Evolutionary conservation across 2,329 filamentous ascomycete genomes (phyloP).

Genomic region (Neofusicoccum parvum): DNA sequence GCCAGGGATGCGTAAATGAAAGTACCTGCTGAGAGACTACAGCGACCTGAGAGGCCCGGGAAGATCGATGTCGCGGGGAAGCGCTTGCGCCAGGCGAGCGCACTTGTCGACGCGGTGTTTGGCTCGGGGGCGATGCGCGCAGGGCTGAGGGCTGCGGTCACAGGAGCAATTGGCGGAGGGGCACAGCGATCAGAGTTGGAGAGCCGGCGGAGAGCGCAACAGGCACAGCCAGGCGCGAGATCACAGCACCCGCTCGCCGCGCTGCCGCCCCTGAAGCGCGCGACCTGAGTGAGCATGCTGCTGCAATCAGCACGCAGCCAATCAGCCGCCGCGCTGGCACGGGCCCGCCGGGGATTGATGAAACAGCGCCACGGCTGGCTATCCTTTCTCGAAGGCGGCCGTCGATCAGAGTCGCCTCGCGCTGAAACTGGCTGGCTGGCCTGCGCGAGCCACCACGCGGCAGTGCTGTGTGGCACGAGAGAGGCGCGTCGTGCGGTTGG

Average conservation of each 20-base stretch:
- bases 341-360: constrained; percentile 16
- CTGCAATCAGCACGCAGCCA: constrained; percentile 5
- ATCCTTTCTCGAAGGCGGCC: constrained; percentile 3
- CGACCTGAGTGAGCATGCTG: constrained; percentile 5
- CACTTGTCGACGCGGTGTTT: too few relatives aligned
- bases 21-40: constrained; percentile 2
- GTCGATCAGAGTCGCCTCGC: constrained; percentile 3
- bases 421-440: constrained; percentile 6
- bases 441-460: constrained; percentile 18
- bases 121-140: neutral
- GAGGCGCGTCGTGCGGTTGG: neutral
- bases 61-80: constrained; percentile 7
- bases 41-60: neutral
- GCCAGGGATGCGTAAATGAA: constrained; percentile 14
- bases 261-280: constrained; percentile 11
- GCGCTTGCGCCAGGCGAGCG: constrained; percentile 1
- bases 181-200: constrained; percentile 10
- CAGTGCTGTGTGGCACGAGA: constrained; percentile 8
- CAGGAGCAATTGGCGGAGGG: constrained; percentile 7
- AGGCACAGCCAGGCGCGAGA: neutral
- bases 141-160: constrained; percentile 1
- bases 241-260: neutral
- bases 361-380: constrained; percentile 14
- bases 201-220: constrained; percentile 1
- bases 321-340: constrained; percentile 1